These are phyloP conservation scores for Trypanosoma scelopori DNA, from an alignment of 208 protist species.

Conservation along the genomic window DNA sequence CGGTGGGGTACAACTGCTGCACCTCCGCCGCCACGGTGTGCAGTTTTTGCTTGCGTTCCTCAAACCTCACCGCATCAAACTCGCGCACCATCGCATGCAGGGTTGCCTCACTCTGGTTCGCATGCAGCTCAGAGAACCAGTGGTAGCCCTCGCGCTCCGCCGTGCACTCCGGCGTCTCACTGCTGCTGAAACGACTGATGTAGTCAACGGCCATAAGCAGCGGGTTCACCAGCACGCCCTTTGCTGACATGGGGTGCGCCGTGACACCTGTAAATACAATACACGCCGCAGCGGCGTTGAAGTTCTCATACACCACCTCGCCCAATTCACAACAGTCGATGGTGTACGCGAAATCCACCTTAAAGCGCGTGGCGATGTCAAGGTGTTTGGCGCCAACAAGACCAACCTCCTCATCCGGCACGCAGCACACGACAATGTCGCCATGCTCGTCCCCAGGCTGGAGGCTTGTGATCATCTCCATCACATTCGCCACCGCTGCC, in stretches of 20 bases:
- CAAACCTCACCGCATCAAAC: constrained; percentile 55
- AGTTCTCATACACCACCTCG: constrained; percentile 86
- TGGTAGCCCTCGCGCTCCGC: constrained; percentile 78
- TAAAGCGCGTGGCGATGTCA: constrained; percentile 68
- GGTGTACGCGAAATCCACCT: constrained; percentile 84
- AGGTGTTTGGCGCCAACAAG: constrained; percentile 81
- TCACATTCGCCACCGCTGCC: constrained; percentile 70
- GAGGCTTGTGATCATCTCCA: constrained; percentile 77
- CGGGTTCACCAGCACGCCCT: constrained; percentile 86
- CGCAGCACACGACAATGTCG: constrained; percentile 79
- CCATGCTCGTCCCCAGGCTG: constrained; percentile 50
- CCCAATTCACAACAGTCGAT: constrained; percentile 86
- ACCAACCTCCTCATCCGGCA: constrained; percentile 87
- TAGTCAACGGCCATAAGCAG: constrained; percentile 81
- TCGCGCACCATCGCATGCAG: constrained; percentile 73
- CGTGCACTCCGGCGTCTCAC: constrained; percentile 77
- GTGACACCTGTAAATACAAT: constrained; percentile 73
- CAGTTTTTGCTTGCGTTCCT: constrained; percentile 51
- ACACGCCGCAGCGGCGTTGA: constrained; percentile 65
- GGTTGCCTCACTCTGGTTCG: constrained; percentile 46
- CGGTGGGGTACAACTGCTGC: constrained; percentile 59
- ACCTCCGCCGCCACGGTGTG: constrained; percentile 49
- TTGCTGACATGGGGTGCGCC: constrained; percentile 86
- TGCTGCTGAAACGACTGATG: constrained; percentile 62
- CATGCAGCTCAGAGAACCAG: constrained; percentile 72